Evolutionary conservation across 1,284 basidiomycete species (phyloP).

Genomic region (Porogramme epimiltina): DNA sequence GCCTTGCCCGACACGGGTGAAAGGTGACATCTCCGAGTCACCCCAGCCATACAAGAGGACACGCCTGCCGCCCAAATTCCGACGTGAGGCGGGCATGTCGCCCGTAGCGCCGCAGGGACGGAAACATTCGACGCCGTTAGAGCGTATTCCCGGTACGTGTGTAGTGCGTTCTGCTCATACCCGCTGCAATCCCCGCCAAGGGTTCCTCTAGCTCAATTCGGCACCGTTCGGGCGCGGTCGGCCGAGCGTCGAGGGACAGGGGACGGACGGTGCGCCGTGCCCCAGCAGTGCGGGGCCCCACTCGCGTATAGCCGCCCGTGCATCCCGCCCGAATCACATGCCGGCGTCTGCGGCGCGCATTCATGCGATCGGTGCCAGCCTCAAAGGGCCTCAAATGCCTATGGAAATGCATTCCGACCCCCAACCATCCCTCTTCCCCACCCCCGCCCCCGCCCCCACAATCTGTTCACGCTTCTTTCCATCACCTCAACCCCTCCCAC

Average conservation of each 20-base stretch:
- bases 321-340: conserved; percentile 18
- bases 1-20: background rate
- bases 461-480: background rate
- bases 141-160: conserved; percentile 23
- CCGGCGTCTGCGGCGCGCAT: conserved; percentile 9
- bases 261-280: conserved; percentile 18
- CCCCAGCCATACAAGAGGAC: no score
- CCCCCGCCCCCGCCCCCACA: conserved; percentile 5
- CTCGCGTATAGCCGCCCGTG: conserved; percentile 7
- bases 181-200: background rate
- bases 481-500: background rate
- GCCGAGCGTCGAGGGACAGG: conserved; percentile 9
- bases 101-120: background rate
- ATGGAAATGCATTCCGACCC: conserved; percentile 9
- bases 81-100: background rate
- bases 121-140: conserved; percentile 12
- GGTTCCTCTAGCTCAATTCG: background rate
- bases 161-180: conserved; percentile 19
- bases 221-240: conserved; percentile 12
- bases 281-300: conserved; percentile 18
- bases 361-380: conserved; percentile 18
- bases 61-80: conserved; percentile 3
- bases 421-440: conserved; percentile 14
- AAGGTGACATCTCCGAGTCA: background rate
- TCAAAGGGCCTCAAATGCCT: conserved; percentile 12